Evolutionary conservation across 2,329 filamentous ascomycete species (phyloP).

Genomic region (Arthrocladium fulminans): DNA sequence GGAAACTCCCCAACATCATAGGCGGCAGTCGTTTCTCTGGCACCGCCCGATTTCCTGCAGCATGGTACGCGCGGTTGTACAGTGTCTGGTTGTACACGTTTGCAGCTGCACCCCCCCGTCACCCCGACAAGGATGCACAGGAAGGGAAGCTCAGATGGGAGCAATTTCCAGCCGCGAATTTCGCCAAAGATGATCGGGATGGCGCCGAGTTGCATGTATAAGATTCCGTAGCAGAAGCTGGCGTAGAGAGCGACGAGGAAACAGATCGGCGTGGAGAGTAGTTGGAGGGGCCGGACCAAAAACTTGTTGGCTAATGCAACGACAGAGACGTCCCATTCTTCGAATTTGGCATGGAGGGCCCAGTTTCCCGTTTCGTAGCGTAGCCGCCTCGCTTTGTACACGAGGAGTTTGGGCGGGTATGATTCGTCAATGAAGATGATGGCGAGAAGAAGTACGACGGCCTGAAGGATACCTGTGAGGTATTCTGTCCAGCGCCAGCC

Average conservation of each 20-base stretch:
- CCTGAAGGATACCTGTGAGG: constrained; percentile 54
- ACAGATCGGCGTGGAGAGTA: constrained; percentile 46
- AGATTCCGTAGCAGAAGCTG: constrained; percentile 44
- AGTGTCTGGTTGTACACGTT: constrained; percentile 36
- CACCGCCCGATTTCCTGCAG: constrained; percentile 17
- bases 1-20: constrained; percentile 41
- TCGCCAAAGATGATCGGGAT: constrained; percentile 43
- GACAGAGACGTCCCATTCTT: constrained; percentile 34
- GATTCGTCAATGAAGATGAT: constrained; percentile 50
- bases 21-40: constrained; percentile 46
- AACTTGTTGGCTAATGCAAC: constrained; percentile 38
- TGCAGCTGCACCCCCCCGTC: constrained; percentile 32
- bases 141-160: constrained; percentile 41
- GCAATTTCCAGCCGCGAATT: constrained; percentile 38
- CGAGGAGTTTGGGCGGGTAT: constrained; percentile 45
- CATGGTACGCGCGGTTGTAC: constrained; percentile 18
- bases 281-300: constrained; percentile 41
- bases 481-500: constrained; percentile 61
- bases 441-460: constrained; percentile 48
- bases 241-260: constrained; percentile 39
- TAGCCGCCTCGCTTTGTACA: constrained; percentile 42
- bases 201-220: constrained; percentile 42
- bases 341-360: constrained; percentile 35
- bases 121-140: constrained; percentile 41
- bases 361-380: constrained; percentile 41